A percentile compares a stretch with the other conserved stretches of the same genome.
phyloP scores from a whole-genome alignment of 257 asterid species.

The Mitragyna speciosa region DNA sequence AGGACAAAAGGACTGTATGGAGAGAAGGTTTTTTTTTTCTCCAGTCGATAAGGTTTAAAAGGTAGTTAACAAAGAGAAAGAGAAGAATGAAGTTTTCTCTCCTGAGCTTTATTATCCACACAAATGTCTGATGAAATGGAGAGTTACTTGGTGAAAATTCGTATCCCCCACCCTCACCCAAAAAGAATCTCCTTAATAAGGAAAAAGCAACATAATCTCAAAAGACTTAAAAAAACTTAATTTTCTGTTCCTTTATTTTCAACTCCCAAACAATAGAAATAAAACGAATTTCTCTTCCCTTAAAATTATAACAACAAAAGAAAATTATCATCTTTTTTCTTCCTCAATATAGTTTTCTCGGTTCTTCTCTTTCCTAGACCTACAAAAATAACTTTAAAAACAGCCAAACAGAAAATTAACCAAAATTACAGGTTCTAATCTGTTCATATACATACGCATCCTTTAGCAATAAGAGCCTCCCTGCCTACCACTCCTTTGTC shows the following conservation, averaged over 20 bases:
- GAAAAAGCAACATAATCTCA: too few species aligned
- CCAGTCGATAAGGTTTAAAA: not conserved
- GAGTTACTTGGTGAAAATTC: not conserved
- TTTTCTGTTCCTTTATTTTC: too few species aligned
- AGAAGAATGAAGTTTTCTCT: not conserved
- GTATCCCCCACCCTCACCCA: not conserved
- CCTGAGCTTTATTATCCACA: not conserved
- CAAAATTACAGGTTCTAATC: not conserved
- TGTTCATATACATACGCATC: not conserved
- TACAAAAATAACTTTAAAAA: not conserved
- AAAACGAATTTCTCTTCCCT: too few species aligned
- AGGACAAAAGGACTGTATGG: too few species aligned
- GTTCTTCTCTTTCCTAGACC: not conserved
- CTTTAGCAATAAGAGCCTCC: not conserved
- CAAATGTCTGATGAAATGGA: not conserved
- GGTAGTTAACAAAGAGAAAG: not conserved
- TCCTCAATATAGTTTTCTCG: not conserved
- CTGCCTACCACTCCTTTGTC: not conserved
- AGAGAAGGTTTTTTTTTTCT: not conserved
- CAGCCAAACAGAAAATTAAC: slow-evolving; percentile 4
- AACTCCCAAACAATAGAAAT: not conserved
- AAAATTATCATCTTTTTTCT: not conserved
- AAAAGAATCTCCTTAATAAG: too few species aligned
- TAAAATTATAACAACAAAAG: too few species aligned
- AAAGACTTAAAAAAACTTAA: too few species aligned